Base-by-base conservation (phyloP, 768 basidiomycete genomes). In the Phallus indusiatus region DNA sequence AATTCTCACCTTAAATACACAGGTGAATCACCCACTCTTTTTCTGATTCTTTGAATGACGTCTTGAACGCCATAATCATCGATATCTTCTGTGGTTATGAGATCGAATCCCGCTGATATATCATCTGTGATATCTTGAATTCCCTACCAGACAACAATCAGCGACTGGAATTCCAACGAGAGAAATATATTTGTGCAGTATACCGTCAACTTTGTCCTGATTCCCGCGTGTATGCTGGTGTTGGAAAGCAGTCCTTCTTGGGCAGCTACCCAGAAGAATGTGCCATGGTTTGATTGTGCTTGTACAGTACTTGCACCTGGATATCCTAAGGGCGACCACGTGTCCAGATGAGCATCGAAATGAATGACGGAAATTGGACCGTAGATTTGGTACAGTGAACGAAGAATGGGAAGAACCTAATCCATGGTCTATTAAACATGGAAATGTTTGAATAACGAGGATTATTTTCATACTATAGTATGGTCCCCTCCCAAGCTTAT, bases 401-500 rank as follows among this genome's bases (percentile, higher is more conserved):
- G 85, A 14, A 94, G 78, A 64, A 94, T 91, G 8, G 91, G 90
- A 17, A 92, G 79, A 8, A 88, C 81, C 81, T 83, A 54, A 49
- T 16, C 14, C 12, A 42, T 21, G 47, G 18, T 16, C 17, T 2
- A 33, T 18, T 48, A 20, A 24, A 64, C 72, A 9, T 5, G 8
- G 20, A 47, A 21, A 54, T n/a, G 16, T 14, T 47, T 42, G 33
- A 17, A 10, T 35, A 1, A 17, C 33, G n/a, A n/a, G 59, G 17
- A 57, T 12, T 18, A 52, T 66, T 61, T 28, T 28, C 28, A 28
- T 50, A 86, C 90, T 62, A 93, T 88, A 14, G 90, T 90, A 69
- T 94, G 92, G 66, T 94, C 92, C 6, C 92, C 92, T 22, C 93
- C 93, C 28, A 90, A 75, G 70, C 64, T 86, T 61, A 94, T 70